Base-by-base conservation (phyloP, 371 early-diverging fungal species). In the Haplosporangium sp. region DNA sequence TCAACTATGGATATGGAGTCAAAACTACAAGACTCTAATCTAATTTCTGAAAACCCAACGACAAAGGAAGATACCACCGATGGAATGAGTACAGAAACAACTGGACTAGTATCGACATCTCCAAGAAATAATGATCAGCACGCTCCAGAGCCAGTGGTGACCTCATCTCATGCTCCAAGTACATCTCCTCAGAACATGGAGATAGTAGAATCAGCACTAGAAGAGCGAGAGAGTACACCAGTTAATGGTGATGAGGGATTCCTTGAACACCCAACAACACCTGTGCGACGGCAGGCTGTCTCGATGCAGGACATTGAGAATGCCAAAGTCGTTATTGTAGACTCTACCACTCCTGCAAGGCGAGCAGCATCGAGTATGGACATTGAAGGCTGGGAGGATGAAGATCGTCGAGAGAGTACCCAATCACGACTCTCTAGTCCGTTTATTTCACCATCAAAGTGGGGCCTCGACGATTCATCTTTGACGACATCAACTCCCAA, bases 351-450 rank as follows among this genome's bases (percentile, higher is more conserved):
- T 5, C 82, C 82, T 37, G 48, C 40, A 17, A 67, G 67, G 42
- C 68, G 75, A 19, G 60, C 67, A 35, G 72, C 76, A 17, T 75
- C 75, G 19, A 52, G 60, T 7, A 20, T 20, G 39, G 82, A 81
- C 50, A 20, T 69, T 55, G 82, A 75, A 47, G 82, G 68, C 35
- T 81, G 82, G 82, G 82, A 72, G 38, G 82, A 81, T 15, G 82
- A 81, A n/a, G 82, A 75, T 4, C 69, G 65, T 17, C 62, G 64
- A 9, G 74, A 52, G 38, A 71, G 71, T 27, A 37, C 42, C 20
- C 19, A 39, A 20, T 55, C 76, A 13, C 55, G 53, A 17, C 9
- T 66, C 10, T 45, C 70, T 1, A 74, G 71, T 44, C 74, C 74
- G 0, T 67, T 69, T 47, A 34, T 67, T n/a, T 67, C 73, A 10